Evolutionary conservation across 202 grass and related monocot species (phyloP).

Genomic region (Elaeis oleifera): DNA sequence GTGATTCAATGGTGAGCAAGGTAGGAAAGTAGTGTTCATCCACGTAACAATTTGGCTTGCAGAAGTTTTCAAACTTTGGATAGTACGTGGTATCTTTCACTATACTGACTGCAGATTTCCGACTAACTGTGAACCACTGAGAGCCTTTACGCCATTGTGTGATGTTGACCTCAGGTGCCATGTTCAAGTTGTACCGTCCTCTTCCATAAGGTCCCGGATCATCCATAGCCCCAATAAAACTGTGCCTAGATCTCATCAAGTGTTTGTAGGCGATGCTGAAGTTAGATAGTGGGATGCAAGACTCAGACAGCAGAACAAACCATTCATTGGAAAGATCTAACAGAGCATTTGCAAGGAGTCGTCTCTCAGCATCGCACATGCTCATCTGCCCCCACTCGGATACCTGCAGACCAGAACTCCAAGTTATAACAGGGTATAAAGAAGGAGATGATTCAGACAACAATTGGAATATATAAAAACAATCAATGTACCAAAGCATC

Average conservation of each 20-base stretch:
- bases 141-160: constrained; percentile 94
- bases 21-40: constrained; percentile 97
- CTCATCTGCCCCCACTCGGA: constrained; percentile 87
- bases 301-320: constrained; percentile 86
- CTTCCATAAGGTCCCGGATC: constrained; percentile 84
- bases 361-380: constrained; percentile 93
- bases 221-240: constrained; percentile 53
- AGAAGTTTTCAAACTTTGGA: constrained; percentile 83
- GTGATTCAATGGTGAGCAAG: constrained; percentile 74
- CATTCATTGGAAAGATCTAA: constrained; percentile 82
- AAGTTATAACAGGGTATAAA: background rate
- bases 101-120: constrained; percentile 46
- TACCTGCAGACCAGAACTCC: constrained; percentile 29
- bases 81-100: constrained; percentile 67
- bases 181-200: constrained; percentile 68
- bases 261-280: constrained; percentile 88
- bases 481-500: background rate
- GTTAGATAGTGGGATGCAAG: constrained; percentile 70
- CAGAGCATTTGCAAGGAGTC: constrained; percentile 71
- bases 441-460: background rate
- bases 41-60: constrained; percentile 70
- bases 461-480: background rate
- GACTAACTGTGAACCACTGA: constrained; percentile 79
- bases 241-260: constrained; percentile 52
- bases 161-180: constrained; percentile 80